These are phyloP conservation scores for Ilyonectria mors-panacis DNA, from an alignment of 2,329 filamentous ascomycete genomes.

Conservation along the genomic window DNA sequence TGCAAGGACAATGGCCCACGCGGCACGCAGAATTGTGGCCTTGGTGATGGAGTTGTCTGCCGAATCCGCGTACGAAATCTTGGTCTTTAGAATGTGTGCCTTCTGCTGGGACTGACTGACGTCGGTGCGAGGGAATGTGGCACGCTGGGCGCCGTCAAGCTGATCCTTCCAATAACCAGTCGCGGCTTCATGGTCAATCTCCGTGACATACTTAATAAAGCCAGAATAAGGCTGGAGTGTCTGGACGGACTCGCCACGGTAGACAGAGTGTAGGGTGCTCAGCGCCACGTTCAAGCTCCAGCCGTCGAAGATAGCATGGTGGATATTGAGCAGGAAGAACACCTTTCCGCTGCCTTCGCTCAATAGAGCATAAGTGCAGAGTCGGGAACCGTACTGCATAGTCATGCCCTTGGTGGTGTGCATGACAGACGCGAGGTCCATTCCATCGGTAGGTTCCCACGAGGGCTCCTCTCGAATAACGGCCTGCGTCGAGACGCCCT, in stretches of 20 bases:
- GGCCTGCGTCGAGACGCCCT: conserved; percentile 5
- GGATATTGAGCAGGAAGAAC: conserved; percentile 1
- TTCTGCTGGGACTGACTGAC: background rate
- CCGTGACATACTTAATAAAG: conserved; percentile 11
- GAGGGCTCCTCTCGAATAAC: background rate
- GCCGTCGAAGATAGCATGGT: conserved; percentile 13
- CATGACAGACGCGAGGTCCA: conserved; percentile 1
- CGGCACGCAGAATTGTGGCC: conserved; percentile 51
- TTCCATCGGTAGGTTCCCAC: conserved; percentile 8
- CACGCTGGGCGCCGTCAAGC: conserved; percentile 47
- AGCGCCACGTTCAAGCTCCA: conserved; percentile 19
- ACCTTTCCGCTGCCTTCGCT: background rate
- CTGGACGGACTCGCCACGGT: background rate
- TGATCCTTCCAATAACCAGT: conserved; percentile 11
- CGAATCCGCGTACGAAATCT: conserved; percentile 52
- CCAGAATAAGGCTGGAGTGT: conserved; percentile 5
- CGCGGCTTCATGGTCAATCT: background rate
- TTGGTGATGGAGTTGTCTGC: conserved; percentile 22
- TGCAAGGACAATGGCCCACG: conserved; percentile 65
- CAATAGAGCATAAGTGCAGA: background rate
- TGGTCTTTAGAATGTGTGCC: conserved; percentile 56
- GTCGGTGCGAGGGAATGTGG: conserved; percentile 59
- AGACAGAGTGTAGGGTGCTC: conserved; percentile 1
- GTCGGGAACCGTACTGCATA: conserved; percentile 16
- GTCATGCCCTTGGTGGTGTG: background rate